Evolutionary conservation across 2,329 filamentous ascomycete genomes (phyloP).

Genomic region (Penicillium frequentans): DNA sequence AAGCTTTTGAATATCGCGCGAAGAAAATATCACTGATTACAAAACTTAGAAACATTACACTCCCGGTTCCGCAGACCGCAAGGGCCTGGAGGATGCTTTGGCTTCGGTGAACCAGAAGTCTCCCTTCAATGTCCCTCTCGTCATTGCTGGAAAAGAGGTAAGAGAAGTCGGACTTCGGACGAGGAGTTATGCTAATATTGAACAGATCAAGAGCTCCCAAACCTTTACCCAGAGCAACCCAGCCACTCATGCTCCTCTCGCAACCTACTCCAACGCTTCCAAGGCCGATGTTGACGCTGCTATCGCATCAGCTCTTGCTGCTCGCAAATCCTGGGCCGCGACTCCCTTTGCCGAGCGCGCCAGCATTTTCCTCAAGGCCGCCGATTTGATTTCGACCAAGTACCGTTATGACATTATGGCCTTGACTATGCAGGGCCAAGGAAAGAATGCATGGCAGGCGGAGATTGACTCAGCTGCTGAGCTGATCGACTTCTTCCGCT

Average conservation of each 20-base stretch:
- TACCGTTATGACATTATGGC: slow-evolving; percentile 98
- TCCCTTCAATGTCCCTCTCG: slow-evolving; percentile 76
- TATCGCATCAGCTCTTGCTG: slow-evolving; percentile 81
- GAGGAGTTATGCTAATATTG: not conserved
- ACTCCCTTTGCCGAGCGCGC: slow-evolving; percentile 88
- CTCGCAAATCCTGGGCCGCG: slow-evolving; percentile 81
- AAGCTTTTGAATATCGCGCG: not conserved
- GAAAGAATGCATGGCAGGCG: slow-evolving; percentile 99
- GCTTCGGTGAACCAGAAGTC: slow-evolving; percentile 66
- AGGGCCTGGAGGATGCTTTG: slow-evolving; percentile 72
- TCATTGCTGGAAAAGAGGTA: slow-evolving; percentile 81
- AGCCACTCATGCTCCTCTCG: slow-evolving; percentile 74
- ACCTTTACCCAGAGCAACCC: slow-evolving; percentile 72
- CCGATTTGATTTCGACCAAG: slow-evolving; percentile 84
- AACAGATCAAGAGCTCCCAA: slow-evolving; percentile 33
- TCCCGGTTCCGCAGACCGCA: slow-evolving; percentile 77
- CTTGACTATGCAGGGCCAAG: slow-evolving; percentile 91
- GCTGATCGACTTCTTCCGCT: slow-evolving; percentile 83
- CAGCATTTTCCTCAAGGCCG: slow-evolving; percentile 92
- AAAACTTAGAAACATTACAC: slow-evolving; percentile 74
- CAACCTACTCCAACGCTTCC: slow-evolving; percentile 81
- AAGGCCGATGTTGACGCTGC: slow-evolving; percentile 72
- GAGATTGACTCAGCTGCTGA: slow-evolving; percentile 96
- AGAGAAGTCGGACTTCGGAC: not conserved
- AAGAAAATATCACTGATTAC: not conserved